Percentiles rank a stretch among this genome's conserved stretches.
Evolutionary conservation across 352 stramenopile species (phyloP).

Genomic region (Globisporangium lucens): DNA sequence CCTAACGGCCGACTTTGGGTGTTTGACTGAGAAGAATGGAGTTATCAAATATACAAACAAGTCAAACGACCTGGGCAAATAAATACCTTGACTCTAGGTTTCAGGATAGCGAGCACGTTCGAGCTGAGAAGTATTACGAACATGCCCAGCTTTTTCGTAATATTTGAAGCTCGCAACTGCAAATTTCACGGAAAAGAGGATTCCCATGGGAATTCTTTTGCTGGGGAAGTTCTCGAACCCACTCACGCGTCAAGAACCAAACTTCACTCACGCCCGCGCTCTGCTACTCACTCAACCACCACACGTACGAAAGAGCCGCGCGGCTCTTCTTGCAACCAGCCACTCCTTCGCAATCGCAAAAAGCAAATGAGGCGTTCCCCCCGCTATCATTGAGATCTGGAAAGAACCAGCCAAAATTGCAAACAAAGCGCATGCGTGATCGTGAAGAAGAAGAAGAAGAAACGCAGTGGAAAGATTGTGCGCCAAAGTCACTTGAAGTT

Average conservation of each 20-base stretch:
- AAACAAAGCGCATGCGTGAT: neutral
- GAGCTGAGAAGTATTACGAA: neutral
- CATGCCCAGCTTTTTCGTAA: neutral
- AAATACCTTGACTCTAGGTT: no score
- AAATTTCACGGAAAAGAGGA: neutral
- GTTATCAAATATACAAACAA: neutral
- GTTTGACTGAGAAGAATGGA: neutral
- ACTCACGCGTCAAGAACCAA: neutral
- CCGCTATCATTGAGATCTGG: neutral
- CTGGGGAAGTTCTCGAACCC: neutral
- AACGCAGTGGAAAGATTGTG: conserved; percentile 1
- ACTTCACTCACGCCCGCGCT: conserved; percentile 10
- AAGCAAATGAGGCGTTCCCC: neutral
- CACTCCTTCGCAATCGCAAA: neutral
- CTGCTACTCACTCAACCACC: neutral
- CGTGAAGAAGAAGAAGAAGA: neutral
- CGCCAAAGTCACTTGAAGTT: conserved; percentile 2
- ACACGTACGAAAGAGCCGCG: neutral
- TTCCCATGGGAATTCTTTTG: neutral
- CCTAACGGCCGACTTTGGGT: neutral
- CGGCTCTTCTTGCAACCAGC: neutral
- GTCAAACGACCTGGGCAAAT: no score
- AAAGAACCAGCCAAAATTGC: neutral
- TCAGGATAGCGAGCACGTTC: neutral
- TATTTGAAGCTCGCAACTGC: neutral